phyloP scores from a whole-genome alignment of 2,329 filamentous ascomycete species.

The Plectosphaerella plurivora region DNA sequence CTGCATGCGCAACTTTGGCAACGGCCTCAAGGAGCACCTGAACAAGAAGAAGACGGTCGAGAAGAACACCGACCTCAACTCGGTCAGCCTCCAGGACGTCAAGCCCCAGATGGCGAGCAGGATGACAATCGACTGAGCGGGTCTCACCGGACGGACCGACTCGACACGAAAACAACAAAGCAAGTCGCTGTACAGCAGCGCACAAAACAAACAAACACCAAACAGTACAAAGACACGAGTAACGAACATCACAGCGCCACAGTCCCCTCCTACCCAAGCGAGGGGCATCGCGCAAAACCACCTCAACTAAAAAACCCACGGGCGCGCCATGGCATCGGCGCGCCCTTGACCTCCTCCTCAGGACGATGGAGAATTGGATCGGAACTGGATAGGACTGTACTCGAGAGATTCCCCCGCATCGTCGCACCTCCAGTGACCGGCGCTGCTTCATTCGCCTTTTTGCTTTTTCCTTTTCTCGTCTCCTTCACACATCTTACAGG shows the following conservation, averaged over 20 bases:
- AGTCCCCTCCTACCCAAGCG: slow-evolving; percentile 6
- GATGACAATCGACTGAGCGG: slow-evolving; percentile 57
- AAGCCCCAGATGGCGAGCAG: slow-evolving; percentile 50
- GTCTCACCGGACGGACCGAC: slow-evolving; percentile 3
- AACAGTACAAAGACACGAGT: slow-evolving; percentile 13
- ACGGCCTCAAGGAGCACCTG: slow-evolving; percentile 84
- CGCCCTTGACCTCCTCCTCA: slow-evolving; percentile 3
- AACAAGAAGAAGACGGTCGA: slow-evolving; percentile 44
- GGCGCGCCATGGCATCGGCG: not conserved
- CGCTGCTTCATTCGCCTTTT: slow-evolving; percentile 2
- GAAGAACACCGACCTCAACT: slow-evolving; percentile 53
- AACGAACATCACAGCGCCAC: slow-evolving; percentile 6
- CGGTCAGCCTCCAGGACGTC: slow-evolving; percentile 52
- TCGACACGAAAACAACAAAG: slow-evolving; percentile 1
- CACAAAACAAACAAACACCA: slow-evolving; percentile 2
- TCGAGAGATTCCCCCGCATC: slow-evolving; percentile 12
- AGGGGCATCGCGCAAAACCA: not conserved
- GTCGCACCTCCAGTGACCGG: not conserved
- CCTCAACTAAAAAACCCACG: not conserved
- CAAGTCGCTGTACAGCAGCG: too few relatives aligned
- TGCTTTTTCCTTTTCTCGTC: slow-evolving; percentile 8
- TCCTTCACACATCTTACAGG: slow-evolving; percentile 3
- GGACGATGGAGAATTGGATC: slow-evolving; percentile 8
- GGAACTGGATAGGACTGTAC: slow-evolving; percentile 11
- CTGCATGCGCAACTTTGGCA: slow-evolving; percentile 87